Base-by-base conservation (phyloP, 2,329 filamentous ascomycete genomes). In the Penicillium sp. region DNA sequence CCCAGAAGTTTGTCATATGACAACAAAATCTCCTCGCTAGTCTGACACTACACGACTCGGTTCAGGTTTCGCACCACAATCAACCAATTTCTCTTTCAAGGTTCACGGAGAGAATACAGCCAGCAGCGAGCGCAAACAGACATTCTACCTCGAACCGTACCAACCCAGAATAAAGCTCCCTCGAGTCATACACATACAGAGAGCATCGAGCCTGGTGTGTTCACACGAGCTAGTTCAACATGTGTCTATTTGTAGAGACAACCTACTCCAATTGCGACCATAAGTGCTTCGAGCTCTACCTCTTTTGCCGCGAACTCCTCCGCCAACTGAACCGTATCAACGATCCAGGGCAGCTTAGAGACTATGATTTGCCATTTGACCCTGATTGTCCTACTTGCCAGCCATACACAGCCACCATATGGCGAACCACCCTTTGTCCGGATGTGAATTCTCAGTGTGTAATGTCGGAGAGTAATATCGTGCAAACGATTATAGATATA, bases 281-380 rank as follows among this genome's bases (percentile, higher is more conserved):
- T 49, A 58, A 49, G 4, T 51, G 48, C 35, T 65, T 67, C 42
- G 38, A 62, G 5, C 55, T 70, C 2, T 36, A 57, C 31, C 22
- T 53, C 7, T 65, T 69, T 59, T 74, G 72, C 57, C 44, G 19
- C 4, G 14, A 50, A 5, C 47, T 68, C 8, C 50, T 64, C 11
- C 12, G 40, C n/a, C 65, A 71, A 36, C 57, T 74, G 1, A 55
- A 61, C 11, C 67, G 66, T 3, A 73, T 73, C 53, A 69, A 72
- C 19, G 65, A 72, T 33, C 62, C 67, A 0, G 38, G 51, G 1
- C 45, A 68, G 35, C 61, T 61, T 1, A 25, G 49, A 50, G 6
- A 19, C 2, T 40, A 45, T n/a, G 36, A 7, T 5, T 28, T 60
- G 1, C 58, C 57, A 5, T 61, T 62, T 16, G 53, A 62, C 30